Evolutionary conservation across 2,329 filamentous ascomycete genomes (phyloP), one percentile per base, ranked within the genome.

Genomic region (Aspergillus flavus): DNA sequence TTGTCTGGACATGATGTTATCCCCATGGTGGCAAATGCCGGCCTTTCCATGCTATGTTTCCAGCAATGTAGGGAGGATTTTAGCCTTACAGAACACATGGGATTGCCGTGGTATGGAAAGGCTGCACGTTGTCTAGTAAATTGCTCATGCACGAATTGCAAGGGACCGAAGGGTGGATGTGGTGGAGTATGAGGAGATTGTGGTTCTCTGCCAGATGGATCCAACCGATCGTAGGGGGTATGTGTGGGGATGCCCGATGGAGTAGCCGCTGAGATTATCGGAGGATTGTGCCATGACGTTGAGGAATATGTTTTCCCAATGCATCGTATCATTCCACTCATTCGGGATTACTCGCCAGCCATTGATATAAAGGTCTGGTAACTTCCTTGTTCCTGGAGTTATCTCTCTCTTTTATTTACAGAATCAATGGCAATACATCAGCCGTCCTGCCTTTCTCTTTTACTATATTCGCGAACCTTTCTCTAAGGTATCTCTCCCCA

Each of bases 201-300:
- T 48, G 14, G 16, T 30, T 19, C 9, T 36, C 28, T 54, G 11
- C 30, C 19, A 54, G 50, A 54, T 36, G 10, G 58, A 54, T 34
- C 36, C n/a, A 55, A 32, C 50, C 50, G 50, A 54, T 54, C 50
- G 11, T 23, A 34, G 50, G 41, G 7, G 48, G 45, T 28, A 41
- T 57, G 57, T 45, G 57, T 19, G 43, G 46, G 21, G 41, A 55
- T 54, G 10, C 19, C 30, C 19, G 19, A 54, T 54, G 19, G 30
- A 23, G 7, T 32, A 61, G 26, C 41, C 39, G 36, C 28, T 56
- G 41, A 50, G 30, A 39, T 39, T 43, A 7, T n/a, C 32, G 45
- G 30, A 58, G 23, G 19, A 30, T 21, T 43, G 36, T 39, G 32
- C 52, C 59, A 61, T 61, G 59, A 61, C 59, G 54, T 61, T 41